phyloP scores from a whole-genome alignment of 148 eudicot genomes.

The Arctostaphylos glauca region DNA sequence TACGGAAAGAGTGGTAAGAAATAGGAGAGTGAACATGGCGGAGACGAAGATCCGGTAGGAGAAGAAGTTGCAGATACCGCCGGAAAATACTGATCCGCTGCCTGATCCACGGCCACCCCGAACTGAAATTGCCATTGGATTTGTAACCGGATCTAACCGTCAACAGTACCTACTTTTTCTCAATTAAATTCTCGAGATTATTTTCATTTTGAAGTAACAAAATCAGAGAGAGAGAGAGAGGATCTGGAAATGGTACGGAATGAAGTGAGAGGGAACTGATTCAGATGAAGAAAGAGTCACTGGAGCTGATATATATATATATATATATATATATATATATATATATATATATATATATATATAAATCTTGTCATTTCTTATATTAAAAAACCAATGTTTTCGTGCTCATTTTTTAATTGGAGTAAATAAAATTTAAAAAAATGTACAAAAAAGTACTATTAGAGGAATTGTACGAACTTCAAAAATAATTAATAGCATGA shows the following conservation, averaged over 20 bases:
- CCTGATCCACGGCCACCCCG: conserved; percentile 66
- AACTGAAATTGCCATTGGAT: conserved; percentile 59
- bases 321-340: no score
- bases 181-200: neutral
- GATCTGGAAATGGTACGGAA: neutral
- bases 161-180: neutral
- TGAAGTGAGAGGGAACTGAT: neutral
- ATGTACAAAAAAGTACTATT: no score
- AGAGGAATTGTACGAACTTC: no score
- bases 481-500: no score
- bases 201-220: neutral
- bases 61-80: conserved; percentile 53
- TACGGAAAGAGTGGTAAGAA: conserved; percentile 73
- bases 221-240: neutral
- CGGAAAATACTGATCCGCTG: conserved; percentile 41
- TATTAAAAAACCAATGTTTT: no score
- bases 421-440: no score
- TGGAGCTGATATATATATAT: neutral
- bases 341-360: no score
- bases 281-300: neutral
- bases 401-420: no score
- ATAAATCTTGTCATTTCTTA: no score
- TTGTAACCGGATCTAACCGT: conserved; percentile 9
- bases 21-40: conserved; percentile 71
- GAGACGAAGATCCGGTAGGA: conserved; percentile 83